These are phyloP conservation scores for Fagus sylvatica DNA, from an alignment of 306 rosid species.

Conservation along the genomic window DNA sequence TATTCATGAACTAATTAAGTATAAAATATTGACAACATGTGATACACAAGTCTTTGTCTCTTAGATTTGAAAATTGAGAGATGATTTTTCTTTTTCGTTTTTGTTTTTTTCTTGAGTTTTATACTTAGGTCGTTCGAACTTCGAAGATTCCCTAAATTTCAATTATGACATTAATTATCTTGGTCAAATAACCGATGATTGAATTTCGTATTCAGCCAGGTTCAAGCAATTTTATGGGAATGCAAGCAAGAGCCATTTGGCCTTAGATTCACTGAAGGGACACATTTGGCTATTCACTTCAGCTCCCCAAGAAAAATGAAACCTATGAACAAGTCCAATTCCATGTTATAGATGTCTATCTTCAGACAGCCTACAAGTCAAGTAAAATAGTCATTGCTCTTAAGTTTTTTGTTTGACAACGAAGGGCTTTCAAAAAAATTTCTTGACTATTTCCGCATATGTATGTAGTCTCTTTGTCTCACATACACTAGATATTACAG, in stretches of 20 bases:
- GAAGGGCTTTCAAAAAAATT: too few species aligned
- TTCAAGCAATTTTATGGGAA: constrained; percentile 2
- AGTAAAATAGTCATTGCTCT: not conserved
- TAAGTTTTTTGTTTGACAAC: not conserved
- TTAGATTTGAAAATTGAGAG: not conserved
- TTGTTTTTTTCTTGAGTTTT: not conserved
- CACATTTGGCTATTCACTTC: constrained; percentile 19
- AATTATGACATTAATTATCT: not conserved
- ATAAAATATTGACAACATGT: not conserved
- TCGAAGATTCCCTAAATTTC: constrained; percentile 21
- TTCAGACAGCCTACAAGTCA: not conserved
- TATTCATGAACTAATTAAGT: not conserved
- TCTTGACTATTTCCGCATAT: too few species aligned
- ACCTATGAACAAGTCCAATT: constrained; percentile 13
- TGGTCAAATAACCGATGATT: not conserved
- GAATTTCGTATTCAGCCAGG: not conserved
- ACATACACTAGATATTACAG: too few species aligned
- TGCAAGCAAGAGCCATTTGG: constrained; percentile 42
- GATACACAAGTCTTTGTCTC: not conserved
- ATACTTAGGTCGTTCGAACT: not conserved
- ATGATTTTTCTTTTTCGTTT: not conserved
- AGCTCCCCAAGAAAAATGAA: not conserved
- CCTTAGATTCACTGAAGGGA: constrained; percentile 42
- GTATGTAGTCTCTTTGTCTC: too few species aligned
- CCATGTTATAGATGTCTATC: constrained; percentile 25